phyloP scores from a whole-genome alignment of 805 yeast genomes.

The Cyberlindnera euphorbiae region DNA sequence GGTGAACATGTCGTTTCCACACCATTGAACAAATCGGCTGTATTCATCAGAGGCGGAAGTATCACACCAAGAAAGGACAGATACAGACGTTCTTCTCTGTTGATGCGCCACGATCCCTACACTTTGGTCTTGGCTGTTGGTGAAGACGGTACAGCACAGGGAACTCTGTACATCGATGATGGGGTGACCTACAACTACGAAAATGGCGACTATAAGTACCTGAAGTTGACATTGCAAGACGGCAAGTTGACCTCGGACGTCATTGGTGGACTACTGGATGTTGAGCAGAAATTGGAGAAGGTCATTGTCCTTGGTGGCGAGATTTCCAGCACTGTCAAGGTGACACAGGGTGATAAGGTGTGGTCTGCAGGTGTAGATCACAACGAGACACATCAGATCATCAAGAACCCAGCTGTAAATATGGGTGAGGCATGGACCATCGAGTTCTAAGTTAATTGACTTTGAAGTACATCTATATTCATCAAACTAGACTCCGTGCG shows the following conservation, averaged over 20 bases:
- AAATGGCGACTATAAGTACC: conserved; percentile 44
- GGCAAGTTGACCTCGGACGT: conserved; percentile 29
- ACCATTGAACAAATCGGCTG: conserved; percentile 61
- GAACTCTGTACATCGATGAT: conserved; percentile 74
- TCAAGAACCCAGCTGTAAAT: conserved; percentile 48
- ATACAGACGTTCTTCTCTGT: conserved; percentile 70
- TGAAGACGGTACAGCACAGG: conserved; percentile 45
- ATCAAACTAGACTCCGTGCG: too few relatives aligned
- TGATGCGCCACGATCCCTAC: conserved; percentile 78
- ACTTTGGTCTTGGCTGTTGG: conserved; percentile 62
- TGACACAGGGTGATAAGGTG: conserved; percentile 34
- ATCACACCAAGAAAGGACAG: conserved; percentile 65
- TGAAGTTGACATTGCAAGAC: conserved; percentile 36
- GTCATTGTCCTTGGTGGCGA: conserved; percentile 44
- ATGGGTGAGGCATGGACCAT: conserved; percentile 46
- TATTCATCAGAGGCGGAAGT: conserved; percentile 74
- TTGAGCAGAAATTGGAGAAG: conserved; percentile 44
- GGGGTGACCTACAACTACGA: conserved; percentile 64
- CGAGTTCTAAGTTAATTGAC: conserved; percentile 22
- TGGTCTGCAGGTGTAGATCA: conserved; percentile 33
- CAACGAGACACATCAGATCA: conserved; percentile 22
- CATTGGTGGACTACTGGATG: conserved; percentile 22
- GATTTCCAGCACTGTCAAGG: conserved; percentile 15
- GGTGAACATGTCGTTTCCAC: conserved; percentile 39
- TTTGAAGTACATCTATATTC: too few relatives aligned